Base-by-base conservation (phyloP, 83 land plant genomes). In the Thuja plicata region DNA sequence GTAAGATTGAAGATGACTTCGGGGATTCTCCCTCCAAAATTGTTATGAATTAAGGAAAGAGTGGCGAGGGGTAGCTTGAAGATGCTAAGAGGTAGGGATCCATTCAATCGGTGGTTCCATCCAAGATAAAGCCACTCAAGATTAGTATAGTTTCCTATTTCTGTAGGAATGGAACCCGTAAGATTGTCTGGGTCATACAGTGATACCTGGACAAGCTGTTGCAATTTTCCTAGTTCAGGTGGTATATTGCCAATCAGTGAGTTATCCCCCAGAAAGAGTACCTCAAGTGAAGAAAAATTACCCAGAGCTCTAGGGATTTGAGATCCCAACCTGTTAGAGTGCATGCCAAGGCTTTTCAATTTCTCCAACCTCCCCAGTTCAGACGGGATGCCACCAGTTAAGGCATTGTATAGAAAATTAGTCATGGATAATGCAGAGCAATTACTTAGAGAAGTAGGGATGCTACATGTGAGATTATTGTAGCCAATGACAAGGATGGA, bases 21-120 rank as follows among this genome's bases (percentile, higher is more conserved):
- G 8, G 92, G 90, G 30, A 92, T n/a, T 6, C 16, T 87, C 38
- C 93, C 93, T 21, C 85, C 74, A 2, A 91, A 50, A 16, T 16
- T 3, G 4, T 57, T 57, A 0, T 57, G 2, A 57, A 0, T 16
- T 57, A 57, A 57, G 5, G 3, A 16, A 57, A 55, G 60, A 12
- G 60, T 55, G 62, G 62, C 16, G 62, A 57, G 21, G 62, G 62
- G 62, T 57, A 76, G 40, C 9, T 3, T 76, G 32, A 6, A 76
- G 34, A 76, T 32, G 34, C 40, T 76, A 1, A 9, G 12, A 12
- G 10, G 37, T 3, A 76, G 38, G 37, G 79, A 32, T 3, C 79
- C 79, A 3, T 76, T 27, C 32, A 76, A 2, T 9, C 34, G 12
- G n/a, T n/a, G n/a, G 79, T 34, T 76, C 13, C 0, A 1, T 76